Conservation (phyloP, 2,329 filamentous ascomycete genomes). For the Daldinia eschscholtzii region DNA sequence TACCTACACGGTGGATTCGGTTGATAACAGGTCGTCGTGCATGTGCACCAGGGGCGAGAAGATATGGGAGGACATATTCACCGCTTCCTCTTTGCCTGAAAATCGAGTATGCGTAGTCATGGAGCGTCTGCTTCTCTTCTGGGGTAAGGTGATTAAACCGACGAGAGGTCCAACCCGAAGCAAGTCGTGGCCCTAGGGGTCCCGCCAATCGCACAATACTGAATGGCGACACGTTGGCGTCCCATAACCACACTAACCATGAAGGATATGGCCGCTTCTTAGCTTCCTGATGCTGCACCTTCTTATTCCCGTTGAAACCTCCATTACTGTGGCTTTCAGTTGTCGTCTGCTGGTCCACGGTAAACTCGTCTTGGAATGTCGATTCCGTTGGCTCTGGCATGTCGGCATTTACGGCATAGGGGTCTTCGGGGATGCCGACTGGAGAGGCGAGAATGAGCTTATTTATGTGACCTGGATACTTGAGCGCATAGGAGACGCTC, state of each 20-base stretch:
- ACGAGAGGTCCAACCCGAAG: constrained; percentile 94
- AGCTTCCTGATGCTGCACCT: constrained; percentile 46
- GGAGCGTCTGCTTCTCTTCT: constrained; percentile 84
- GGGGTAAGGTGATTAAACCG: constrained; percentile 89
- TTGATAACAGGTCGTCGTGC: constrained; percentile 89
- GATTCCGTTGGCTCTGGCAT: constrained; percentile 83
- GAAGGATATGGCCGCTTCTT: constrained; percentile 74
- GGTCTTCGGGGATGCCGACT: constrained; percentile 94
- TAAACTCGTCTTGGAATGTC: constrained; percentile 81
- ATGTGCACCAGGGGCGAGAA: constrained; percentile 93
- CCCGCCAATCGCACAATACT: constrained; percentile 89
- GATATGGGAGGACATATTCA: constrained; percentile 92
- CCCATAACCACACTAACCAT: constrained; percentile 96
- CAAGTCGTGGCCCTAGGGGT: constrained; percentile 88
- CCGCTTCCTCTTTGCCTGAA: constrained; percentile 93
- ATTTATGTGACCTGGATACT: constrained; percentile 94
- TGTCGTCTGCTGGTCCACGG: constrained; percentile 73
- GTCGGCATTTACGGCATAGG: constrained; percentile 83
- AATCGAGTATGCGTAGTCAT: constrained; percentile 93
- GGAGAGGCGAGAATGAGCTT: constrained; percentile 96
- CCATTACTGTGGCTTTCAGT: constrained; percentile 48
- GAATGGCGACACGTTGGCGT: constrained; percentile 96
- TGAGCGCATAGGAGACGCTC: constrained; percentile 92
- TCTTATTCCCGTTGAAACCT: constrained; percentile 57
- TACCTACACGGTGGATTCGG: constrained; percentile 85